These are phyloP conservation scores for Colletotrichum cordylinicola DNA, from an alignment of 2,329 filamentous ascomycete species.

Conservation along the genomic window DNA sequence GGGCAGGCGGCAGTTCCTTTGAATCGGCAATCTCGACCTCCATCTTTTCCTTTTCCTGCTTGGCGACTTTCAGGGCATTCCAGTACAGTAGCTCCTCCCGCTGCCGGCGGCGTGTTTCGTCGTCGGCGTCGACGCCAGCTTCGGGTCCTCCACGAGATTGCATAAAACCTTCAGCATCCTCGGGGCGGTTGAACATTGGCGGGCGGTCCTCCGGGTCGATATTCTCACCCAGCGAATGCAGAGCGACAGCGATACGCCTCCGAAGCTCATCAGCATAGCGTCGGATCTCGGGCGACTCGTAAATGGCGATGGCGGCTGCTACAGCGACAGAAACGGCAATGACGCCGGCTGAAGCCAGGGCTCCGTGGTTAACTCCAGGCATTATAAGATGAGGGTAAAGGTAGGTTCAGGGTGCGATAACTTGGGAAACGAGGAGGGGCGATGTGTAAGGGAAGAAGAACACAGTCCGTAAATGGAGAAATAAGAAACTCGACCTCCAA, in stretches of 20 bases:
- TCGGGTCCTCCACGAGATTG: slow-evolving; percentile 54
- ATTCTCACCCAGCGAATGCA: slow-evolving; percentile 64
- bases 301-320: slow-evolving; percentile 64
- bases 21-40: slow-evolving; percentile 22
- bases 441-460: neutral
- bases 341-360: slow-evolving; percentile 61
- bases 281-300: slow-evolving; percentile 68
- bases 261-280: slow-evolving; percentile 67
- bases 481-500: neutral
- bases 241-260: slow-evolving; percentile 64
- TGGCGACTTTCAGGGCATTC: slow-evolving; percentile 62
- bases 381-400: slow-evolving; percentile 37
- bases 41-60: slow-evolving; percentile 41
- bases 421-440: neutral
- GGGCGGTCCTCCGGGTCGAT: slow-evolving; percentile 52
- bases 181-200: slow-evolving; percentile 68
- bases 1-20: slow-evolving; percentile 7
- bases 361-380: slow-evolving; percentile 59
- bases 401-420: neutral
- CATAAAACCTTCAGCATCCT: slow-evolving; percentile 70
- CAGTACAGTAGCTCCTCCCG: slow-evolving; percentile 71
- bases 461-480: neutral
- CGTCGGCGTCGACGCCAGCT: slow-evolving; percentile 64
- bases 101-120: slow-evolving; percentile 65
- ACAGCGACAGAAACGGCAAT: slow-evolving; percentile 63